Evolutionary conservation across 78 protist genomes (phyloP), one percentile per base, ranked within the genome.

Genomic region (Carpediemonas membranifera): DNA sequence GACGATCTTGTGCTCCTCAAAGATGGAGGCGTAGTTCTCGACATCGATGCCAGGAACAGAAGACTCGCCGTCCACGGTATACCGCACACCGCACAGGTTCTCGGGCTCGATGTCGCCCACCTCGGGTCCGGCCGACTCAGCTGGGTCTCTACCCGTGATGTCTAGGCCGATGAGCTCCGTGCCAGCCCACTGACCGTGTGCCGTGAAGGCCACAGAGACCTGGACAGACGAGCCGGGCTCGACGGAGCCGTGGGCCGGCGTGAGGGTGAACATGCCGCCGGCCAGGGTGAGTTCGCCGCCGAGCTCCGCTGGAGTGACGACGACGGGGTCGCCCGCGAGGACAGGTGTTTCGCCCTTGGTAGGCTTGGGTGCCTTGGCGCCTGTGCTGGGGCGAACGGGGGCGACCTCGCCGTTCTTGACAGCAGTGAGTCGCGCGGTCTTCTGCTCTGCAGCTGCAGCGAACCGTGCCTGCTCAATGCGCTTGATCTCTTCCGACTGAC

Each of bases 41-140:
- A 69, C 37, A 58, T 54, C 37, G 65, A 86, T 75, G 15, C 87
- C 91, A 0, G 91, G 87, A n/a, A 77, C 30, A 66, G 87, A 86
- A 13, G 68, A 41, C 78, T 86, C 91, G 21, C 73, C 91, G 19
- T 19, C 33, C 28, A 86, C 65, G 63, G 70, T 84, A 67, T 62
- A 84, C 2, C 63, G 73, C 25, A 52, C 0, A 18, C 86, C 86
- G 28, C 21, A 24, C 14, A 65, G 68, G 7, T 3, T 3, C 36
- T 16, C 37, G n/a, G n/a, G n/a, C n/a, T n/a, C n/a, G n/a, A n/a
- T n/a, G n/a, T n/a, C n/a, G n/a, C n/a, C n/a, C n/a, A n/a, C n/a
- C n/a, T n/a, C n/a, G n/a, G n/a, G n/a, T n/a, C n/a, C n/a, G n/a
- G n/a, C n/a, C n/a, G n/a, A n/a, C 27, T 30, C 77, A 3, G 5